These are phyloP conservation scores for Cadophora malorum DNA, from an alignment of 2,329 filamentous ascomycete species.

Conservation along the genomic window DNA sequence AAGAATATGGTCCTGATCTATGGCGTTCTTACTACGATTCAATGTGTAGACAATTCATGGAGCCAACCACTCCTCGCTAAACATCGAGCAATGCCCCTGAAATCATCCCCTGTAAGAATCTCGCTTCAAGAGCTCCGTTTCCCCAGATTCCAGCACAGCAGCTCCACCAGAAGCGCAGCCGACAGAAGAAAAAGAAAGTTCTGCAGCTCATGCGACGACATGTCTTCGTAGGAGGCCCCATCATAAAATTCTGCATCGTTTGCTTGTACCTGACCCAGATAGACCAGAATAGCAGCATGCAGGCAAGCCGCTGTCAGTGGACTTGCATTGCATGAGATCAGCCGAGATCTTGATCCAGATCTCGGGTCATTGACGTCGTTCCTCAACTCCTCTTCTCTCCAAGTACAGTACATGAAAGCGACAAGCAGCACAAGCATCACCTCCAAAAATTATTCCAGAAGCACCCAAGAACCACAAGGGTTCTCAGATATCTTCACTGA, in stretches of 20 bases:
- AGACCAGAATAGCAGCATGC: background rate
- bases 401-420: background rate
- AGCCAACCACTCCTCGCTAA: background rate
- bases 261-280: background rate
- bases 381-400: too few relatives aligned
- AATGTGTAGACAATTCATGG: too few relatives aligned
- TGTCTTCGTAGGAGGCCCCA: background rate
- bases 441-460: background rate
- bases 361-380: background rate
- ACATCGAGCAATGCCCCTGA: background rate
- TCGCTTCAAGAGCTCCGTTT: constrained; percentile 9
- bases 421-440: too few relatives aligned
- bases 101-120: background rate
- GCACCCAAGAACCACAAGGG: background rate
- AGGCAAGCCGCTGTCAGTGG: too few relatives aligned
- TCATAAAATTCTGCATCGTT: background rate
- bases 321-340: constrained; percentile 5
- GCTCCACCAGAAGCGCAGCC: background rate
- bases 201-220: constrained; percentile 12
- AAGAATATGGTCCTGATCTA: too few relatives aligned
- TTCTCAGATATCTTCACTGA: too few relatives aligned
- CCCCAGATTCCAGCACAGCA: background rate
- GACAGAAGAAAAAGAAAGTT: constrained; percentile 7
- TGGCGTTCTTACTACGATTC: too few relatives aligned
- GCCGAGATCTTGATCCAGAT: constrained; percentile 1